phyloP scores from a whole-genome alignment of 2,329 filamentous ascomycete genomes.

The Fusarium udum region DNA sequence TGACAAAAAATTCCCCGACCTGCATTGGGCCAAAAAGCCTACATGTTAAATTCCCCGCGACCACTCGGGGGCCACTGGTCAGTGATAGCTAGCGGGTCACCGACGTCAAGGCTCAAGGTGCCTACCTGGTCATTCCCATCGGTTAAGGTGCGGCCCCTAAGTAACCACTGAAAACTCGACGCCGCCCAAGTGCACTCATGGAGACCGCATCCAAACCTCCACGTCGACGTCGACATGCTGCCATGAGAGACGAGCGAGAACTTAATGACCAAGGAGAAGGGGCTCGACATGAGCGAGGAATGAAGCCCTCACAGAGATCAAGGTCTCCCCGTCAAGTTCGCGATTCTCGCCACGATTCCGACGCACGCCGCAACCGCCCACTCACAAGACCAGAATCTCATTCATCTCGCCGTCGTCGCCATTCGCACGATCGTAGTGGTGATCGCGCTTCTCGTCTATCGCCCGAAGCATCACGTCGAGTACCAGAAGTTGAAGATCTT shows the following conservation, averaged over 20 bases:
- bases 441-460: constrained; percentile 44
- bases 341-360: constrained; percentile 44
- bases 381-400: constrained; percentile 46
- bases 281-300: constrained; percentile 49
- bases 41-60: constrained; percentile 27
- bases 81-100: constrained; percentile 30
- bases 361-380: constrained; percentile 47
- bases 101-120: constrained; percentile 6
- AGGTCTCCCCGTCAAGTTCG: constrained; percentile 45
- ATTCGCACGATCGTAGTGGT: constrained; percentile 52
- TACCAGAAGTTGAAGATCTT: constrained; percentile 48
- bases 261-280: constrained; percentile 51
- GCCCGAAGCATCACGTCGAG: constrained; percentile 42
- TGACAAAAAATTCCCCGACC: constrained; percentile 5
- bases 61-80: constrained; percentile 30
- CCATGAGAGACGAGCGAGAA: constrained; percentile 53
- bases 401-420: constrained; percentile 50
- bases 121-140: constrained; percentile 39
- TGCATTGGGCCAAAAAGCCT: constrained; percentile 16
- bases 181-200: constrained; percentile 44
- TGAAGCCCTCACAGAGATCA: constrained; percentile 46
- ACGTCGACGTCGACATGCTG: constrained; percentile 52
- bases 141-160: constrained; percentile 47
- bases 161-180: constrained; percentile 53
- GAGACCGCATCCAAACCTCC: constrained; percentile 46